Evolutionary conservation across 768 basidiomycete species (phyloP), one percentile per base, ranked within the genome.

Genomic region (Mycena olivaceomarginata): DNA sequence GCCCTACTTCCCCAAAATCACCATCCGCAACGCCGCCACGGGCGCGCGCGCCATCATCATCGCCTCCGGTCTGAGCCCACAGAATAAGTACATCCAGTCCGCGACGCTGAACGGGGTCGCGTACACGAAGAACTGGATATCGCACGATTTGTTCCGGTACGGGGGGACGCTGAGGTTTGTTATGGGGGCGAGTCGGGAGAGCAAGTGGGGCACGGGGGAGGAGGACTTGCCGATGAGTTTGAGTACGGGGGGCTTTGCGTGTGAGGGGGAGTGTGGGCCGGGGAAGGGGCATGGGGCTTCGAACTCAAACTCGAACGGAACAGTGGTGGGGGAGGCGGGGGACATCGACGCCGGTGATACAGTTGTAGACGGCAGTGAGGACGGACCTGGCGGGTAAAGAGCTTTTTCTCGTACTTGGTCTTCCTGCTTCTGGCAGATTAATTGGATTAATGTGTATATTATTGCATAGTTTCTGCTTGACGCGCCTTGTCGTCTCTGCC

Each of bases 1-100:
- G 16, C 78, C 78, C n/a, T 79, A 75, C 67, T 79, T 79, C 67
- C 78, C 78, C 2, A 70, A 76, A 22, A 76, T 73, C 51, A 72
- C 74, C n/a, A 48, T 79, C 62, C 78, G 56, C 53, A 79, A 79
- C 74, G 60, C 72, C 2, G 67, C 31, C 37, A 73, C 74, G 5
- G 74, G 74, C 39, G 45, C 70, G 12, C 46, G 40, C 15, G 67
- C 78, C 12, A 73, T 62, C 46, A 69, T 78, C 51, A 71, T 68
- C 46, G 77, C 77, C 12, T 10, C 43, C 9, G 46, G 46, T 5
- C 65, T 78, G 1, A 71, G 64, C 65, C 65, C 16, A 1, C 1
- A 59, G 64, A 78, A 78, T 66, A 74, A 67, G 40, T 78, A 78
- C 63, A 68, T 78, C 41, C 77, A 78, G 57, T 71, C 73, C 9